Conservation (phyloP, 2,329 filamentous ascomycete genomes). For the Lasiodiplodia citricola region DNA sequence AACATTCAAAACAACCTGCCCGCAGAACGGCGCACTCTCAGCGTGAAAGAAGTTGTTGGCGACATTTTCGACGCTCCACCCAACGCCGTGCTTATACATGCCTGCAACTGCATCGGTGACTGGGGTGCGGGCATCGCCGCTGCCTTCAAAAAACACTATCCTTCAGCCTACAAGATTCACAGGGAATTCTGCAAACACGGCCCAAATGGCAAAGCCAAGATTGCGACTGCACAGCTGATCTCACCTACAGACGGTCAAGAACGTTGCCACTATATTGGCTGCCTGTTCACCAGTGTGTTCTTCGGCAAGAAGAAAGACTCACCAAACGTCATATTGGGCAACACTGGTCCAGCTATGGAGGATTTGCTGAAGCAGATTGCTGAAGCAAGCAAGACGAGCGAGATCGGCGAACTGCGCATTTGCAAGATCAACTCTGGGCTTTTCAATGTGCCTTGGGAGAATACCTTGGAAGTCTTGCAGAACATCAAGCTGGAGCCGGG, state of each 20-base stretch:
- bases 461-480: constrained; percentile 53
- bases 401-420: constrained; percentile 49
- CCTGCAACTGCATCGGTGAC: constrained; percentile 62
- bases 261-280: constrained; percentile 60
- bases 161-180: constrained; percentile 57
- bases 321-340: constrained; percentile 52
- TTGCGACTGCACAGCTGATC: constrained; percentile 60
- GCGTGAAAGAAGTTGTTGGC: constrained; percentile 40
- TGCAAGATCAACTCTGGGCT: constrained; percentile 64
- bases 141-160: constrained; percentile 57
- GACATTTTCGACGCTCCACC: constrained; percentile 61
- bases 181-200: constrained; percentile 50
- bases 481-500: constrained; percentile 34
- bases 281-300: constrained; percentile 61
- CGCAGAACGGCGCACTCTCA: background rate
- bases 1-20: background rate
- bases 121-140: constrained; percentile 66
- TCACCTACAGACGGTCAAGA: constrained; percentile 51
- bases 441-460: constrained; percentile 62
- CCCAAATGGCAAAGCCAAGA: constrained; percentile 35
- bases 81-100: constrained; percentile 60
- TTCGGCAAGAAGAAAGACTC: constrained; percentile 54
- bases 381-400: constrained; percentile 33
- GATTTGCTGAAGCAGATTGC: constrained; percentile 54
- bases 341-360: constrained; percentile 55